A percentile compares a stretch with the other conserved stretches of the same genome.
Evolutionary conservation across 2,329 filamentous ascomycete genomes (phyloP).

Genomic region (Fusarium sp.): DNA sequence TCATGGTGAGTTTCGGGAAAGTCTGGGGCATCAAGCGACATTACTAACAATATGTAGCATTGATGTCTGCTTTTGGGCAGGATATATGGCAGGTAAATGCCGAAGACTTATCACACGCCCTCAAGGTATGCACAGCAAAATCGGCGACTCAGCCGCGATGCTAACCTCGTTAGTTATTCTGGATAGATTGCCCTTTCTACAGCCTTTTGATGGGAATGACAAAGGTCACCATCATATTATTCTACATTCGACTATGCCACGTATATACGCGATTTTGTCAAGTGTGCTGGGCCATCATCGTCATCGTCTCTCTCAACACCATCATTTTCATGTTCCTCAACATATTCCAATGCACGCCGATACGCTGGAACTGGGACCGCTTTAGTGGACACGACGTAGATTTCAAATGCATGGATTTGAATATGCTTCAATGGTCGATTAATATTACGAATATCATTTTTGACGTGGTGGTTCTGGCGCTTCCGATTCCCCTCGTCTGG

Average conservation of each 20-base stretch:
- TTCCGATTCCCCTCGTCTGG: conserved; percentile 23
- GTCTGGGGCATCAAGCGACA: fast-evolving
- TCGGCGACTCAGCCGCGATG: too few relatives aligned
- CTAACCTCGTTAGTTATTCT: not conserved
- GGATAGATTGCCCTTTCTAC: conserved; percentile 16
- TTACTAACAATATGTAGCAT: fast-evolving
- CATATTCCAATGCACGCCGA: conserved; percentile 12
- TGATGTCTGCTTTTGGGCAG: conserved; percentile 21
- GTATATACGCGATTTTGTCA: conserved; percentile 14
- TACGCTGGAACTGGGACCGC: conserved; percentile 19
- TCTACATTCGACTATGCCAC: conserved; percentile 17
- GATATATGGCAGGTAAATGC: conserved; percentile 15
- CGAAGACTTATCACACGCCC: not conserved
- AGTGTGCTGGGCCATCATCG: conserved; percentile 1
- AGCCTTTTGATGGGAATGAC: conserved; percentile 13
- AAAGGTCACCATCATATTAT: conserved; percentile 10
- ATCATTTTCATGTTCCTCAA: not conserved
- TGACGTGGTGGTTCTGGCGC: not conserved
- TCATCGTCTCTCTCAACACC: not conserved
- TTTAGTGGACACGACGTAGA: conserved; percentile 2
- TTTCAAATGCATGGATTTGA: conserved; percentile 17
- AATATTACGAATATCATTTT: conserved; percentile 23
- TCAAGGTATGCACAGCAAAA: not conserved
- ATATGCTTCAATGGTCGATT: conserved; percentile 6
- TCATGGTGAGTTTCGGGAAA: not conserved